Base-by-base conservation (phyloP, 306 rosid species). In the Hippophae gyantsensis region DNA sequence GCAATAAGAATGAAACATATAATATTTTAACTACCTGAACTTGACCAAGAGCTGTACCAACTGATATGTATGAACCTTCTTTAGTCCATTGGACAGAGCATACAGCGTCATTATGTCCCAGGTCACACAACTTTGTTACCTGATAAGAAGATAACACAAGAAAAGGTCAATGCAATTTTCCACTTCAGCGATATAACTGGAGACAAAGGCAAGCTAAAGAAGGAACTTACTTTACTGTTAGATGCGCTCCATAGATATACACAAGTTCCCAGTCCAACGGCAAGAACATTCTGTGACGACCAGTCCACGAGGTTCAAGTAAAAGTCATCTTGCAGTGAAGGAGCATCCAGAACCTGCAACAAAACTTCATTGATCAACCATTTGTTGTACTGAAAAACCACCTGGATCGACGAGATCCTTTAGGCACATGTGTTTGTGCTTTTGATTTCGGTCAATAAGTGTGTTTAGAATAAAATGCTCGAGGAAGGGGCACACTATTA, bases 291-390 rank as follows among this genome's bases (percentile, higher is more conserved):
- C 57, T 93, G 99, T n/a, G 95, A 86, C 43, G 99, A 93, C 99
- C 99, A 93, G 67, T 93, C 99, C 65, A 93, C 99, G 0, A 93
- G 88, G 71, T 93, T 93, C 89, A 93, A 82, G 72, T 93, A 93
- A 68, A 93, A 93, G 69, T 93, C 99, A 77, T 93, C 99, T 63
- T 93, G 99, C 60, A 93, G 94, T n/a, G 99, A 88, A 11, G 99
- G 99, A 0, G 99, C 99, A 84, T 93, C 99, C 56, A 93, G 61
- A 82, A 93, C 94, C 99, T 93, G 84, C 83, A 67, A 60, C 26
- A 52, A 26, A 49, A 4, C 14, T n/a, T 61, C 26, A 56, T 41
- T 9, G 54, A 52, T 71, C 76, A 71, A 65, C 8, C 59, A 50
- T 60, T 45, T 13, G 11, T 63, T 46, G 51, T 40, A 54, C 43